Percentiles rank a stretch among this genome's conserved stretches.
Conservation (phyloP, 2,329 filamentous ascomycete genomes). For the Biscogniauxia mediterranea region DNA sequence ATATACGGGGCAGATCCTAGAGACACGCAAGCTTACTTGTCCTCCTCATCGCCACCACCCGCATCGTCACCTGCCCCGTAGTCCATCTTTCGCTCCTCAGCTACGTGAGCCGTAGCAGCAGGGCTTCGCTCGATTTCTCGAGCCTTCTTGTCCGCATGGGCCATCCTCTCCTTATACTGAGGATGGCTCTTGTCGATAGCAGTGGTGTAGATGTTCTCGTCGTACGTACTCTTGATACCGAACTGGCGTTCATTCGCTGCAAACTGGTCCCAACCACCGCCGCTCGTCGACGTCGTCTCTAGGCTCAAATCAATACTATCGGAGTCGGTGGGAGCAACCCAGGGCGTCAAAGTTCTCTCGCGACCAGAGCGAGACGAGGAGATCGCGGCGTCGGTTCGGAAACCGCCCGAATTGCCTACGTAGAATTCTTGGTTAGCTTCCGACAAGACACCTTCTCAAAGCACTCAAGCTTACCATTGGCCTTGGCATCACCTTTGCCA, state of each 20-base stretch:
- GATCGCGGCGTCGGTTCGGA: conserved; percentile 87
- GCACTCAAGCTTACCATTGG: conserved; percentile 38
- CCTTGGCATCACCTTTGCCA: conserved; percentile 37
- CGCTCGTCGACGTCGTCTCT: conserved; percentile 53
- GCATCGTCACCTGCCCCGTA: conserved; percentile 62
- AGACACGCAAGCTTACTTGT: conserved; percentile 61
- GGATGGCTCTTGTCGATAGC: conserved; percentile 82
- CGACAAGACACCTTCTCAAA: conserved; percentile 1
- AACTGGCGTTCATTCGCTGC: conserved; percentile 84
- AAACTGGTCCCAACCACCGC: conserved; percentile 84
- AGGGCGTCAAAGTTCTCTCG: conserved; percentile 77
- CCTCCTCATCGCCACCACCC: conserved; percentile 81
- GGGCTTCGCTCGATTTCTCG: conserved; percentile 82
- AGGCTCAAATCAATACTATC: conserved; percentile 69
- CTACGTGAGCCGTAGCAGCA: conserved; percentile 76
- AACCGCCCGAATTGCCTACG: conserved; percentile 64
- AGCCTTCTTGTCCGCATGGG: conserved; percentile 78
- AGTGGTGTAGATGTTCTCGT: conserved; percentile 94
- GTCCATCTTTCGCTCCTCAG: conserved; percentile 81
- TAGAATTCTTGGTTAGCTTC: conserved; percentile 11
- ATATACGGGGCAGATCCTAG: background rate
- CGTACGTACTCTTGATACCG: conserved; percentile 84
- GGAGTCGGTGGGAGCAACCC: conserved; percentile 64
- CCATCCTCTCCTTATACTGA: conserved; percentile 73
- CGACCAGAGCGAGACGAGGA: conserved; percentile 68